A percentile compares a stretch with the other conserved stretches of the same genome.
Conservation (phyloP, 2,329 filamentous ascomycete genomes). For the Aspergillus sp. region DNA sequence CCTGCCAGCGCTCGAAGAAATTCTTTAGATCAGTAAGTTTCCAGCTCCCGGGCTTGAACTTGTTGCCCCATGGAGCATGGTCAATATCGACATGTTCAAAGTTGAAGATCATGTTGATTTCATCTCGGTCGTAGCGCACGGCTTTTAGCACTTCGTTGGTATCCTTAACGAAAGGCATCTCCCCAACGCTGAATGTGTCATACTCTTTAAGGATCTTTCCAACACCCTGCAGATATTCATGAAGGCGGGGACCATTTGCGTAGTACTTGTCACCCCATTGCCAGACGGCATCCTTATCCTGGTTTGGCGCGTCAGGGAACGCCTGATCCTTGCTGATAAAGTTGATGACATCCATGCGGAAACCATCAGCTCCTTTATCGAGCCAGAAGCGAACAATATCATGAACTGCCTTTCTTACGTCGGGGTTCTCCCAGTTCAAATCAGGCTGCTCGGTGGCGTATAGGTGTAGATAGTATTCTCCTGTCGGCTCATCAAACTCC, state of each 20-base stretch:
- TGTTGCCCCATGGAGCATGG: constrained; percentile 47
- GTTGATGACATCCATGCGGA: constrained; percentile 74
- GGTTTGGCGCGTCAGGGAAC: constrained; percentile 49
- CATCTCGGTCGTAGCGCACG: constrained; percentile 57
- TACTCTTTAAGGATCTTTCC: constrained; percentile 56
- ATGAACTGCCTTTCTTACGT: constrained; percentile 68
- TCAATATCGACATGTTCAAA: constrained; percentile 68
- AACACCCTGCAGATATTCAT: constrained; percentile 58
- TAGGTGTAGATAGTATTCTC: constrained; percentile 74
- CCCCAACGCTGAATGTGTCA: constrained; percentile 60
- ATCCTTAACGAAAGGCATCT: constrained; percentile 56
- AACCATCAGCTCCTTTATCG: constrained; percentile 68
- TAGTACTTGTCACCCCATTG: constrained; percentile 46
- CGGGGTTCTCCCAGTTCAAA: constrained; percentile 78
- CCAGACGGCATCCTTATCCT: constrained; percentile 20
- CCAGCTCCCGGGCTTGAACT: constrained; percentile 51
- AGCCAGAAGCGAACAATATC: constrained; percentile 78
- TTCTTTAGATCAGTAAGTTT: constrained; percentile 53
- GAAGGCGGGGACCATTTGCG: constrained; percentile 59
- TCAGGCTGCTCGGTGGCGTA: constrained; percentile 77
- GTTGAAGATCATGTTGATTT: constrained; percentile 72
- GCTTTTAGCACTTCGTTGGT: constrained; percentile 52
- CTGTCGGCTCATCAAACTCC: constrained; percentile 68
- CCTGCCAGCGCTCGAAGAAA: constrained; percentile 59
- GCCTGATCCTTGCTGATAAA: constrained; percentile 65